phyloP scores from a whole-genome alignment of 345 rosid species.

The Aegle marmelos region DNA sequence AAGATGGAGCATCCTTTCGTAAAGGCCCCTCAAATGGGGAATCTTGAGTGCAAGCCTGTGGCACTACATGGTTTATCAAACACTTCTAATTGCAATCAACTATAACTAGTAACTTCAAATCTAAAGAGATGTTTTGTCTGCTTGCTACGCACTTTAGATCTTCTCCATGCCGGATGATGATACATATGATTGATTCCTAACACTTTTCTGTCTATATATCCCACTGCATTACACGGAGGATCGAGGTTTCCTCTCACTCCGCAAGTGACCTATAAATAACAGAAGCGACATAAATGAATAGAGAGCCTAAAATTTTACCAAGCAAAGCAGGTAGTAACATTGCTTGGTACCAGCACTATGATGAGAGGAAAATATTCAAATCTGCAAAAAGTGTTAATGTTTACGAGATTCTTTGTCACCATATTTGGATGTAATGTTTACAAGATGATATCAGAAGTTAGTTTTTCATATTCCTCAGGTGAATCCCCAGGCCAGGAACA shows the following conservation, averaged over 20 bases:
- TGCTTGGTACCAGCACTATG: neutral
- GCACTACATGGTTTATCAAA: slow-evolving; percentile 23
- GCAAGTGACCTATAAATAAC: slow-evolving; percentile 57
- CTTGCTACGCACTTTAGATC: slow-evolving; percentile 56
- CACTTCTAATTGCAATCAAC: neutral
- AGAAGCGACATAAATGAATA: neutral
- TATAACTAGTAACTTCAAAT: slow-evolving; percentile 10
- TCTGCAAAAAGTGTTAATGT: neutral
- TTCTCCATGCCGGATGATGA: slow-evolving; percentile 85
- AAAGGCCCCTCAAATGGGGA: slow-evolving; percentile 67
- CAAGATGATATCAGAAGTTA: neutral
- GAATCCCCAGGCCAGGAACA: neutral
- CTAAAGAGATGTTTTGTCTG: neutral
- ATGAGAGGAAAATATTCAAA: neutral
- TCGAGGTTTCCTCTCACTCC: slow-evolving; percentile 70
- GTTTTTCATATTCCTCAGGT: neutral
- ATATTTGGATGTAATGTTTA: neutral
- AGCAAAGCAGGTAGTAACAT: neutral
- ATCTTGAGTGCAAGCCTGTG: slow-evolving; percentile 68
- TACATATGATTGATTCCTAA: slow-evolving; percentile 78
- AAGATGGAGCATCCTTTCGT: slow-evolving; percentile 58
- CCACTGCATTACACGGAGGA: slow-evolving; percentile 90
- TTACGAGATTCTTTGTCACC: neutral
- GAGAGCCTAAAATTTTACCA: neutral
- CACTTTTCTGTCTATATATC: slow-evolving; percentile 67